A percentile compares a stretch with the other conserved stretches of the same genome.
These are phyloP conservation scores for Bacidia gigantensis DNA, from an alignment of 495 filamentous ascomycete species.

Conservation along the genomic window DNA sequence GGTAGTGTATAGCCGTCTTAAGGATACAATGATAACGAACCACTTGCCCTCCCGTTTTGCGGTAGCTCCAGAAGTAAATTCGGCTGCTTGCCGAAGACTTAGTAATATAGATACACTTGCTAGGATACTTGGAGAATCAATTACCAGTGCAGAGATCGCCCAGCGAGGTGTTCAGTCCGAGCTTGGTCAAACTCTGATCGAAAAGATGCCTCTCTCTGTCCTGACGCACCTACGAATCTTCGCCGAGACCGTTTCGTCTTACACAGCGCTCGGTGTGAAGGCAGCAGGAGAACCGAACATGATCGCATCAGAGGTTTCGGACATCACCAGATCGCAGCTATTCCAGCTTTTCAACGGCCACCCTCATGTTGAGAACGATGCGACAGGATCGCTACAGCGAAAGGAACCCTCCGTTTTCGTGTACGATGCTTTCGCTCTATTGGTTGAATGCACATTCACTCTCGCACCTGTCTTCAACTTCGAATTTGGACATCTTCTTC, in stretches of 20 bases:
- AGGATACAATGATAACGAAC: constrained; percentile 64
- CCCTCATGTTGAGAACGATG: constrained; percentile 24
- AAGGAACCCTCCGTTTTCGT: constrained; percentile 28
- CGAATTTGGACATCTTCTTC: constrained; percentile 69
- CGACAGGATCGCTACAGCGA: constrained; percentile 8
- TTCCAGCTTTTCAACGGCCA: constrained; percentile 59
- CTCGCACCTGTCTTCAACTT: constrained; percentile 58
- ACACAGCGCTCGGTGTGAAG: constrained; percentile 62
- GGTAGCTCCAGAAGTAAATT: constrained; percentile 26
- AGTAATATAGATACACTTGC: constrained; percentile 56
- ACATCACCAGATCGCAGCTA: constrained; percentile 58
- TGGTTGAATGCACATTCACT: constrained; percentile 59
- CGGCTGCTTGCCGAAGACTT: constrained; percentile 32
- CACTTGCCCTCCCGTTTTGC: constrained; percentile 40
- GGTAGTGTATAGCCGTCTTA: constrained; percentile 63
- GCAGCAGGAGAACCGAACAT: constrained; percentile 43
- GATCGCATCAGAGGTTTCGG: constrained; percentile 51
- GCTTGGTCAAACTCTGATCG: constrained; percentile 61
- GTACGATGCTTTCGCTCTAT: constrained; percentile 74
- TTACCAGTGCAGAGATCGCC: constrained; percentile 80
- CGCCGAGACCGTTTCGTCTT: constrained; percentile 76
- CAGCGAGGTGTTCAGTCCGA: constrained; percentile 76
- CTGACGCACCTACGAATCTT: constrained; percentile 83
- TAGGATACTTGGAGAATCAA: constrained; percentile 68
- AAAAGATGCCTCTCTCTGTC: constrained; percentile 66